Evolutionary conservation across 768 basidiomycete genomes (phyloP).

Genomic region (Russula olivacea): DNA sequence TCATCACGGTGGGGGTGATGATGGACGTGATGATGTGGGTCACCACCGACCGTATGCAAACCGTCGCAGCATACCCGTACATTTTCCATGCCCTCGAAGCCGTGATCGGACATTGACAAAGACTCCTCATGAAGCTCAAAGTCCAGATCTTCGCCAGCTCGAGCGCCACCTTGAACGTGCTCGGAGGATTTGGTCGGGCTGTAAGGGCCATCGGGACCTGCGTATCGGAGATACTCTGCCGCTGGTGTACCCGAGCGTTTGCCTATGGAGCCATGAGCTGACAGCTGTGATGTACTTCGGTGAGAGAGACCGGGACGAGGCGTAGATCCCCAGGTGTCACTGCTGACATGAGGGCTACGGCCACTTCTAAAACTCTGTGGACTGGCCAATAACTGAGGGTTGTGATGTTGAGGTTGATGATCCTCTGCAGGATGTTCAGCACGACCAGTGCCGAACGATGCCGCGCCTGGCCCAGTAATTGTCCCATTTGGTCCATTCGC

Average conservation of each 20-base stretch:
- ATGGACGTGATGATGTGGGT: conserved; percentile 49
- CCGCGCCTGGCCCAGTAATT: conserved; percentile 5
- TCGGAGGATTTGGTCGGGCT: conserved; percentile 60
- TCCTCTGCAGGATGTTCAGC: conserved; percentile 36
- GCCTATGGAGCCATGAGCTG: conserved; percentile 62
- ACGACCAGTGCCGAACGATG: conserved; percentile 30
- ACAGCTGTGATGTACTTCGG: conserved; percentile 75
- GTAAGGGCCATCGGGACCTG: conserved; percentile 65
- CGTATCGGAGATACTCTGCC: conserved; percentile 82
- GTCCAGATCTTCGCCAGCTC: conserved; percentile 62
- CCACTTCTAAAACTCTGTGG: conserved; percentile 71
- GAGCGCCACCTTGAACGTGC: conserved; percentile 30
- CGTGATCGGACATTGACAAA: conserved; percentile 63
- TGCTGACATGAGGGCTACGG: conserved; percentile 49
- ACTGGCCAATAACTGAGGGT: conserved; percentile 45
- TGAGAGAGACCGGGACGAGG: conserved; percentile 73
- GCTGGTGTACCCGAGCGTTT: conserved; percentile 91
- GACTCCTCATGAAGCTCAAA: conserved; percentile 78
- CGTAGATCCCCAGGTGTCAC: conserved; percentile 57
- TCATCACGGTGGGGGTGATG: conserved; percentile 35
- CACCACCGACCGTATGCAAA: conserved; percentile 73
- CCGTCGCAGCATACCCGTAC: conserved; percentile 90
- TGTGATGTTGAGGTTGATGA: conserved; percentile 43
- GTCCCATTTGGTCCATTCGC: conserved; percentile 18
- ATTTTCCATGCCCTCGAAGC: conserved; percentile 91